A percentile compares a stretch with the other conserved stretches of the same genome.
phyloP scores from a whole-genome alignment of 2,329 filamentous ascomycete genomes.

The Drechslera avenae region DNA sequence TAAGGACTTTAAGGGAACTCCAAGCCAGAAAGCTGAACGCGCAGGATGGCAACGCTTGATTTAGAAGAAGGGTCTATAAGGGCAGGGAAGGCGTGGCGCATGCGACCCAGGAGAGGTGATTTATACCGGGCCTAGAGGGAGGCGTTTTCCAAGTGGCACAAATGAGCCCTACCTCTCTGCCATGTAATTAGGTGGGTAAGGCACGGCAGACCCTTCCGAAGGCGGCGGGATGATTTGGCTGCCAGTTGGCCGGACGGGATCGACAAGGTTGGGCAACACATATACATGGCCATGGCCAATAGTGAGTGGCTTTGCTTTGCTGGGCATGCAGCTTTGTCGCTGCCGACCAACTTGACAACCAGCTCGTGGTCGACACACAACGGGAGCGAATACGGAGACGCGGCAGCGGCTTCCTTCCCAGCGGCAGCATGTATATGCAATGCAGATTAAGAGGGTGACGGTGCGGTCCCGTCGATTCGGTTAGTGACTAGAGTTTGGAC shows the following conservation, averaged over 20 bases:
- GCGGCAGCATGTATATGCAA: slow-evolving; percentile 12
- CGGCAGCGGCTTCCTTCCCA: slow-evolving; percentile 24
- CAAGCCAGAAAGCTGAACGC: neutral
- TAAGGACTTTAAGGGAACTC: neutral
- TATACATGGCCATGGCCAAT: neutral
- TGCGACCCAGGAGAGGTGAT: slow-evolving; percentile 18
- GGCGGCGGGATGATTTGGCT: slow-evolving; percentile 16
- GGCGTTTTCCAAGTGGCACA: slow-evolving; percentile 24
- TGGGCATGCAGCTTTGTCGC: slow-evolving; percentile 1
- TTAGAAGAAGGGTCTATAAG: neutral
- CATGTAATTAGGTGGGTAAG: slow-evolving; percentile 28
- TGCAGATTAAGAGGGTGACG: slow-evolving; percentile 4
- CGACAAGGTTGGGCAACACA: slow-evolving; percentile 14
- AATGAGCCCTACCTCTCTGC: slow-evolving; percentile 17
- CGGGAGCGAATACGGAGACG: slow-evolving; percentile 8
- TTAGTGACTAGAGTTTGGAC: slow-evolving; percentile 1
- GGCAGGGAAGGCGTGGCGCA: neutral
- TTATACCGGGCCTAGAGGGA: slow-evolving; percentile 21
- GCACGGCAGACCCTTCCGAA: slow-evolving; percentile 22
- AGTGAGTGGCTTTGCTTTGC: slow-evolving; percentile 6
- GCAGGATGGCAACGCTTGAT: neutral
- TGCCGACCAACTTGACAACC: slow-evolving; percentile 3
- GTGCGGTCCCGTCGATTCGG: neutral
- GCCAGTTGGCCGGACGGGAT: slow-evolving; percentile 12
- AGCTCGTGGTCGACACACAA: slow-evolving; percentile 4